These are phyloP conservation scores for Ascocoryne sarcoides DNA, from an alignment of 2,329 filamentous ascomycete species.

Conservation along the genomic window DNA sequence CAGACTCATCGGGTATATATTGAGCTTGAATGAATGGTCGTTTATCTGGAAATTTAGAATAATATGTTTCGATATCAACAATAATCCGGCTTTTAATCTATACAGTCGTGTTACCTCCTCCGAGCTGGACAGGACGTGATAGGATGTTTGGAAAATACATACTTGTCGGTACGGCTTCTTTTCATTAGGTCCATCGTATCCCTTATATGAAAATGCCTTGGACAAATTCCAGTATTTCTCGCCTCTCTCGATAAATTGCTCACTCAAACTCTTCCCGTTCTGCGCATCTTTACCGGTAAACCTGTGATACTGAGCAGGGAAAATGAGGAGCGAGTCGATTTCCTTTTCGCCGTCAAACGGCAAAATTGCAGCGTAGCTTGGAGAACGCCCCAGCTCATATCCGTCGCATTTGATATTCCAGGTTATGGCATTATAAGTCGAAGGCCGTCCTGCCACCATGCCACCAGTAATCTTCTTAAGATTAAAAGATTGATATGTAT, in stretches of 20 bases:
- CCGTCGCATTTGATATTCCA: neutral
- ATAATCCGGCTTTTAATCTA: neutral
- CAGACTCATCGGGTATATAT: neutral
- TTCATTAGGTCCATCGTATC: neutral
- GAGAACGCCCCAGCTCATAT: neutral
- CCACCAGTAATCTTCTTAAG: too few species aligned
- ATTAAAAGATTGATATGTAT: too few species aligned
- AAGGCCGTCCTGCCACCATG: too few species aligned
- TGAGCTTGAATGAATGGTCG: neutral
- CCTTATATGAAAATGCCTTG: neutral
- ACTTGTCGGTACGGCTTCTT: too few species aligned
- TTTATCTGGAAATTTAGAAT: neutral
- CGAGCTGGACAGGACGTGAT: too few species aligned
- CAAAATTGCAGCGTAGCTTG: neutral
- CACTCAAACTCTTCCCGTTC: neutral
- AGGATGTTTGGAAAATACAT: too few species aligned
- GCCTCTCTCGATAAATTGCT: neutral
- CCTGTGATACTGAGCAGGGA: too few species aligned
- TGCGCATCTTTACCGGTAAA: neutral
- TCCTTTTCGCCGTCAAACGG: neutral
- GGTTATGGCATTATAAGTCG: neutral
- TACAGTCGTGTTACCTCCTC: neutral
- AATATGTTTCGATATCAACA: neutral
- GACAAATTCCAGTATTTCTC: neutral
- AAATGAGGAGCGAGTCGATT: neutral